These are phyloP conservation scores for Coemansia guatemalensis DNA, from an alignment of 192 early-diverging fungal genomes.

Conservation along the genomic window DNA sequence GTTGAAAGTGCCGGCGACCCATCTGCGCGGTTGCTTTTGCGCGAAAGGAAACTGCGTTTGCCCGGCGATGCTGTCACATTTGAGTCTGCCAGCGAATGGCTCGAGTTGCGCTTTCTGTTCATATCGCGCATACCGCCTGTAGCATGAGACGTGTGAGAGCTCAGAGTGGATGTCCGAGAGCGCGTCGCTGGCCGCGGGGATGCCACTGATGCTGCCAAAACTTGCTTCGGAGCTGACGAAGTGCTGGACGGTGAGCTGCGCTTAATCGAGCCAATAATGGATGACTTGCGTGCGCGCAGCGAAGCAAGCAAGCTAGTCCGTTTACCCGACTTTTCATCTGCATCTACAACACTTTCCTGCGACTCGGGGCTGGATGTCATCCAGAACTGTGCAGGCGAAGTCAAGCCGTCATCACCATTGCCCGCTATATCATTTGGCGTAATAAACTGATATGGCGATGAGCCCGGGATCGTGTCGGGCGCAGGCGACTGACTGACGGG, in stretches of 20 bases:
- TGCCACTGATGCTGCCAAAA: background rate
- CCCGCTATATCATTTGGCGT: background rate
- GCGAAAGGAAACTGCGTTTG: constrained; percentile 13
- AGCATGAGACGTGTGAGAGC: background rate
- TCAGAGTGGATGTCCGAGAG: constrained; percentile 9
- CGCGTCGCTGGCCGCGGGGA: background rate
- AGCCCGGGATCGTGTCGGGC: background rate
- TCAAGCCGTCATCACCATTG: background rate
- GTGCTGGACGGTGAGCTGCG: constrained; percentile 24
- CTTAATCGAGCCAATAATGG: constrained; percentile 43
- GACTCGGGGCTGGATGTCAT: constrained; percentile 44
- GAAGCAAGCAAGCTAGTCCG: constrained; percentile 28
- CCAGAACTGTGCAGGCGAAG: constrained; percentile 42
- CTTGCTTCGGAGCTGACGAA: background rate
- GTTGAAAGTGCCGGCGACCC: background rate
- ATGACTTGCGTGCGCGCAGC: constrained; percentile 36
- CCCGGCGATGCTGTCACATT: constrained; percentile 7
- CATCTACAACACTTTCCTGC: constrained; percentile 20
- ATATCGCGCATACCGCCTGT: background rate
- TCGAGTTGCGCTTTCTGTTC: background rate
- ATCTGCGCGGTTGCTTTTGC: constrained; percentile 5
- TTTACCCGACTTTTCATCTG: constrained; percentile 12
- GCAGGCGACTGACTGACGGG: background rate
- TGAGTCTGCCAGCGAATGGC: too few species aligned
- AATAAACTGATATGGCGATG: background rate